Percentiles rank a stretch among this genome's conserved stretches.
phyloP scores from a whole-genome alignment of 1,284 basidiomycete species.

The Lentinus polychrous region DNA sequence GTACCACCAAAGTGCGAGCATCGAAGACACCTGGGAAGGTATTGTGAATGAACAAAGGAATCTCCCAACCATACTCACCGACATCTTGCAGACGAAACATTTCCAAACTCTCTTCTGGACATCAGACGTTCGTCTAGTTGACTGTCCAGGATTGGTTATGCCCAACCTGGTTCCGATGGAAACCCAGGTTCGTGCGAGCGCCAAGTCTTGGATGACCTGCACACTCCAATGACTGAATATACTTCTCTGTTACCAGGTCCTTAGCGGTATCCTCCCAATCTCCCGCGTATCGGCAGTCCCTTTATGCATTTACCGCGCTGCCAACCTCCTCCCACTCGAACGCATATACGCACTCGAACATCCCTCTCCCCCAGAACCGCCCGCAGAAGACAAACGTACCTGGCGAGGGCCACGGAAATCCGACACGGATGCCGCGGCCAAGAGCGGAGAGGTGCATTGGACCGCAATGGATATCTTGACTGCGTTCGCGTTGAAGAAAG shows the following conservation, averaged over 20 bases:
- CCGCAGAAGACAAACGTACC: slow-evolving; percentile 56
- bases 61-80: background rate
- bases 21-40: slow-evolving; percentile 90
- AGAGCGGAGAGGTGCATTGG: slow-evolving; percentile 36
- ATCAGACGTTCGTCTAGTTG: slow-evolving; percentile 72
- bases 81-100: slow-evolving; percentile 71
- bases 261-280: slow-evolving; percentile 82
- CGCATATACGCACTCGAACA: slow-evolving; percentile 55
- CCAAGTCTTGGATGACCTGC: background rate
- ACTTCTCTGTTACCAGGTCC: slow-evolving; percentile 38
- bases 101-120: slow-evolving; percentile 91
- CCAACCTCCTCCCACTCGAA: slow-evolving; percentile 74
- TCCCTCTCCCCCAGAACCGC: slow-evolving; percentile 31
- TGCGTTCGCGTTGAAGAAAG: slow-evolving; percentile 69
- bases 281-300: slow-evolving; percentile 79
- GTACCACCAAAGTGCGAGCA: slow-evolving; percentile 74
- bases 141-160: slow-evolving; percentile 83
- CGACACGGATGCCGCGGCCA: background rate
- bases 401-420: slow-evolving; percentile 51
- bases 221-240: background rate
- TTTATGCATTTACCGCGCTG: slow-evolving; percentile 66
- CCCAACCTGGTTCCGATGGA: slow-evolving; percentile 77
- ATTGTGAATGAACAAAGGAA: slow-evolving; percentile 1
- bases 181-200: slow-evolving; percentile 50
- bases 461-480: slow-evolving; percentile 78